Base-by-base conservation (phyloP, 306 rosid genomes). In the Sesbania bispinosa region DNA sequence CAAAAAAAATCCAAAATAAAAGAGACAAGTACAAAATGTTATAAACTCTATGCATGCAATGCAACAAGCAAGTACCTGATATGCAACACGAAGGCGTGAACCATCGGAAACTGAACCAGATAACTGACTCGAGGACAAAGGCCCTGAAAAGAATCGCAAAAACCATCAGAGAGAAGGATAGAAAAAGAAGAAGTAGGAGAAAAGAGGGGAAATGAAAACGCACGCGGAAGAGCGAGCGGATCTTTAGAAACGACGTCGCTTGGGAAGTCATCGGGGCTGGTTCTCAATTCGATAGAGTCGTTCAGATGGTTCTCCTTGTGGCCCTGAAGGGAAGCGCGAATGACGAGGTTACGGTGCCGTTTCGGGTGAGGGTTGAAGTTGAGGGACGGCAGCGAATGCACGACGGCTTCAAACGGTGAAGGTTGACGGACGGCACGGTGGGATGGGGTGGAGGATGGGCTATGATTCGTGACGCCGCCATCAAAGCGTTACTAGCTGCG, bases 41-140 rank as follows among this genome's bases (percentile, higher is more conserved):
- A 3, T 10, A 60, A 72, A 54, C 3, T 1, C 10, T 5, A 24
- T 10, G 67, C 58, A 39, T 39, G 76, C 66, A 62, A 53, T 23
- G 55, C 54, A 69, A 61, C 3, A 45, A 16, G 48, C 10, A 73
- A 48, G 16, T 54, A 89, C 99, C 96, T 94, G 99, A 66, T 91
- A 91, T 1, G 93, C 99, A 42, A 94, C 99, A 29, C 97, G 96
- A 73, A 94, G 87, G 2, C 82, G 86, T 11, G 96, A 75, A 53
- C 87, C 84, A 61, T 86, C 88, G 8, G 94, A 59, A 21, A 79
- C 87, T n/a, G 90, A 62, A 71, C 23, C 33, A 50, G 91, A 73
- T 46, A 78, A 29, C 8, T 81, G 83, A 60, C 78, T 73, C 36
- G 96, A 87, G 7, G 96, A 79, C 39, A 93, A 73, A 74, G 99